phyloP scores from a whole-genome alignment of 2,329 filamentous ascomycete genomes.

The Colletotrichum sp. region DNA sequence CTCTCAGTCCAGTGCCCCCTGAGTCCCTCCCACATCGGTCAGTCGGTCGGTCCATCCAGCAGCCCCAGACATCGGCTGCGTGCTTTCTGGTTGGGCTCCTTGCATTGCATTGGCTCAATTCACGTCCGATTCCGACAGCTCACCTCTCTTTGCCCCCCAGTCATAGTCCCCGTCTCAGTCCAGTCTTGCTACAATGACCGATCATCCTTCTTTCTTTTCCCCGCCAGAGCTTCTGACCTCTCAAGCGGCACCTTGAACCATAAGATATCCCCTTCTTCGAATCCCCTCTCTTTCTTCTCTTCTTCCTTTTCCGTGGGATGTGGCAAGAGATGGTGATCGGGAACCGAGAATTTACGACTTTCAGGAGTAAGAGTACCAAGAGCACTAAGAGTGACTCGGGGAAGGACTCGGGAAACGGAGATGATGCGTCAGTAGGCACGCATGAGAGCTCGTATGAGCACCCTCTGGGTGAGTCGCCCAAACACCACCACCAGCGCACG shows the following conservation, averaged over 20 bases:
- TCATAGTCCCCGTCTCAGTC: neutral
- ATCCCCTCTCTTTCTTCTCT: neutral
- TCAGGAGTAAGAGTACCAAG: slow-evolving; percentile 22
- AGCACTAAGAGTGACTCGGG: slow-evolving; percentile 21
- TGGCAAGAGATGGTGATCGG: slow-evolving; percentile 22
- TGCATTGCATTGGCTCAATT: neutral
- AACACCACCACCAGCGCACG: neutral
- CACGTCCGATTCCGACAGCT: slow-evolving; percentile 4
- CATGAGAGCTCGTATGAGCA: slow-evolving; percentile 20
- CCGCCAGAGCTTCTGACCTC: slow-evolving; percentile 12
- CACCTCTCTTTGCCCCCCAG: slow-evolving; percentile 8
- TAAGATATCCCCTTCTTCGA: neutral
- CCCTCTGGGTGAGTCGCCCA: slow-evolving; percentile 16
- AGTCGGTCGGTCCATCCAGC: neutral
- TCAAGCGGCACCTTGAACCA: neutral
- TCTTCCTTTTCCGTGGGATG: slow-evolving; percentile 13
- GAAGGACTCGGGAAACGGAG: slow-evolving; percentile 19
- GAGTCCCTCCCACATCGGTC: neutral
- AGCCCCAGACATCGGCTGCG: neutral
- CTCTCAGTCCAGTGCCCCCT: neutral
- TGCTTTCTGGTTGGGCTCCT: neutral
- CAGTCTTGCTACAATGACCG: slow-evolving; percentile 2
- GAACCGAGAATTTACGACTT: slow-evolving; percentile 18
- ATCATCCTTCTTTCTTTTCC: slow-evolving; percentile 1
- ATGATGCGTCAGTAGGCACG: slow-evolving; percentile 20